Evolutionary conservation across 75 land plant genomes (phyloP).

Genomic region (Cupressus sempervirens): DNA sequence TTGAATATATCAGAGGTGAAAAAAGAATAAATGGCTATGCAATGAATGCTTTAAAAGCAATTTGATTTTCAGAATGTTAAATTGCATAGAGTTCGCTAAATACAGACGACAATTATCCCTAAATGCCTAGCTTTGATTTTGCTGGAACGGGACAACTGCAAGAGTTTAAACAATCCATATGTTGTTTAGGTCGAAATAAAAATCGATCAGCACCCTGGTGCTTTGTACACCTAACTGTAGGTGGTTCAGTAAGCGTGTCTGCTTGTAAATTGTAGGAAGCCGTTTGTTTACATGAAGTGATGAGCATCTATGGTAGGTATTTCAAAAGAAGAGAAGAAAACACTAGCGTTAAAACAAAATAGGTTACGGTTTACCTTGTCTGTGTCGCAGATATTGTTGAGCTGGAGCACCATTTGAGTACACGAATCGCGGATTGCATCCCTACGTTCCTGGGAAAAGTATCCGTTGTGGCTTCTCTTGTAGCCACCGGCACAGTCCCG

Average conservation of each 20-base stretch:
- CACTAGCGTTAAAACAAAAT: neutral
- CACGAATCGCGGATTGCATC: slow-evolving; percentile 56
- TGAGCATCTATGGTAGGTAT: no score
- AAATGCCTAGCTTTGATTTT: neutral
- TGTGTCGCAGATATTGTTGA: slow-evolving; percentile 62
- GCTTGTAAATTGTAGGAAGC: neutral
- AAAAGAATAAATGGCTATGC: neutral
- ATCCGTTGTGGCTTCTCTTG: slow-evolving; percentile 25
- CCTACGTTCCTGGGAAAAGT: slow-evolving; percentile 36
- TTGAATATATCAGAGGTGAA: neutral
- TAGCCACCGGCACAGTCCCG: slow-evolving; percentile 61
- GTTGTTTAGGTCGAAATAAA: no score
- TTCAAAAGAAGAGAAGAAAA: neutral
- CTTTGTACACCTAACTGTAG: no score
- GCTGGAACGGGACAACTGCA: neutral
- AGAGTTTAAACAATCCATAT: no score
- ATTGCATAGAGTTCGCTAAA: neutral
- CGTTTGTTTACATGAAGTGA: neutral
- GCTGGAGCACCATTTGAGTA: slow-evolving; percentile 56
- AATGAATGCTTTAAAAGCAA: neutral
- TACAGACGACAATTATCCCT: neutral
- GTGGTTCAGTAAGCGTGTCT: neutral
- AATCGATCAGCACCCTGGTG: no score
- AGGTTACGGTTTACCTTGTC: slow-evolving; percentile 41
- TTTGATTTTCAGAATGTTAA: no score